Evolutionary conservation across 1,284 basidiomycete species (phyloP).

Genomic region (Ceraceosorus guamensis): DNA sequence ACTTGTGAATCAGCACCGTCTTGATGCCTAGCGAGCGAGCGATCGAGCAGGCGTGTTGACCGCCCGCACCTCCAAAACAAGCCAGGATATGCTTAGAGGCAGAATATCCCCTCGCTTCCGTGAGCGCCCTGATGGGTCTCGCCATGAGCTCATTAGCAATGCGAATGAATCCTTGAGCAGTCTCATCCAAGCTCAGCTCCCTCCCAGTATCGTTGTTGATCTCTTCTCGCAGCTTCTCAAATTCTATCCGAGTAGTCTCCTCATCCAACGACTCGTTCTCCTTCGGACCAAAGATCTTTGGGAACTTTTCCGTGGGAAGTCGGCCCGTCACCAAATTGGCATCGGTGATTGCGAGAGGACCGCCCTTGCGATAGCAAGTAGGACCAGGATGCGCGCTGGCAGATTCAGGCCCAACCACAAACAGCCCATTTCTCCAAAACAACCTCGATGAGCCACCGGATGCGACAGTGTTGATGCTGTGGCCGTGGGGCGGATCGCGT

Average conservation of each 20-base stretch:
- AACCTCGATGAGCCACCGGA: conserved; percentile 40
- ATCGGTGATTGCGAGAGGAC: conserved; percentile 45
- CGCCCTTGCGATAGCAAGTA: conserved; percentile 45
- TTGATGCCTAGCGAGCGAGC: conserved; percentile 71
- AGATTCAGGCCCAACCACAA: conserved; percentile 43
- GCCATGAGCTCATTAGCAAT: conserved; percentile 62
- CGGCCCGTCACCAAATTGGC: conserved; percentile 44
- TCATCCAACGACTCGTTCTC: conserved; percentile 74
- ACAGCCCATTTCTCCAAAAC: conserved; percentile 46
- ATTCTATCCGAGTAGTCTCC: conserved; percentile 55
- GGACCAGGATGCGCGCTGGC: conserved; percentile 46
- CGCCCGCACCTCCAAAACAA: conserved; percentile 83
- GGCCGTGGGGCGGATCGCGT: background rate
- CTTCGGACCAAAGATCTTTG: conserved; percentile 76
- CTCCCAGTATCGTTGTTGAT: conserved; percentile 63
- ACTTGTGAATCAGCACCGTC: conserved; percentile 75
- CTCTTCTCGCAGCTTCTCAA: conserved; percentile 61
- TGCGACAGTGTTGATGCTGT: conserved; percentile 43
- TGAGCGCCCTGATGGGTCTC: conserved; percentile 80
- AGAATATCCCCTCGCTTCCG: conserved; percentile 80
- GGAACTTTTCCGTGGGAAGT: conserved; percentile 55
- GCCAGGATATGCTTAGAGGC: conserved; percentile 80
- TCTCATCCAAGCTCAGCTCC: conserved; percentile 67
- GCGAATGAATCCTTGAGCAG: conserved; percentile 64
- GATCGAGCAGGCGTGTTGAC: conserved; percentile 85